Conservation (phyloP, 345 rosid genomes). For the Arabidopsis thaliana region TAIR10.1 NC_003074.8:19284501-19285000, state of each 20-base stretch:
- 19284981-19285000: constrained; percentile 70
- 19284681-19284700: constrained; percentile 54
- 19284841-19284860: constrained; percentile 45
- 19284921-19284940: constrained; percentile 50
- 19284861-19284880: constrained; percentile 47
- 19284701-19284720: constrained; percentile 65
- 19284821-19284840: constrained; percentile 37
- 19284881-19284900: constrained; percentile 50
- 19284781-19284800: constrained; percentile 47
- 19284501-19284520: constrained; percentile 49
- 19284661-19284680: constrained; percentile 35
- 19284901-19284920: constrained; percentile 53
- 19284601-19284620: constrained; percentile 61
- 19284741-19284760: constrained; percentile 20
- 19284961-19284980: constrained; percentile 65
- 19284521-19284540: constrained; percentile 45
- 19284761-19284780: constrained; percentile 35
- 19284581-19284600: constrained; percentile 50
- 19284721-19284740: constrained; percentile 45
- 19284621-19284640: constrained; percentile 67
- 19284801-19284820: constrained; percentile 44
- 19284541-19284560: constrained; percentile 54
- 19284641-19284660: constrained; percentile 53
- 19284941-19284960: constrained; percentile 45
- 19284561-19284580: constrained; percentile 42